Base-by-base conservation (phyloP, 345 rosid genomes). In the Eutrema yunnanense region DNA sequence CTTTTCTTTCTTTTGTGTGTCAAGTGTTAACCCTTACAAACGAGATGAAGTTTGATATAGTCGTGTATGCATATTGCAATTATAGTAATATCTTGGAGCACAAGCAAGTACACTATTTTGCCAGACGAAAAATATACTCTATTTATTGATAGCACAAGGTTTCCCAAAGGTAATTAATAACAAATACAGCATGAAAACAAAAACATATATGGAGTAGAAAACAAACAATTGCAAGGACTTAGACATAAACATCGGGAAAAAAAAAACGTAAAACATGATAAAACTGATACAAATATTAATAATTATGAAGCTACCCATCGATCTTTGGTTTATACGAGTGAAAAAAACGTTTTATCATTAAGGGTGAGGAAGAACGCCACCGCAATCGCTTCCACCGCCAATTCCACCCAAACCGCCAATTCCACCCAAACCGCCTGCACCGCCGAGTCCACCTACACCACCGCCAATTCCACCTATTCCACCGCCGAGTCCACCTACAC, bases 361-460 rank as follows among this genome's bases (percentile, higher is more conserved):
- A 67, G 71, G 80, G 26, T 58, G 79, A 29, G 62, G 65, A 42
- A 77, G 44, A 41, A 40, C 64, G 9, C 82, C 82, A 38, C 67
- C 74, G 14, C 75, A 81, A 52, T 77, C 81, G 49, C 83, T 79
- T 49, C 82, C 86, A 57, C 73, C 71, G 2, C 71, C 77, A 63
- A 73, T 6, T 16, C 75, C 83, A 27, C 69, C 69, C 11, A 72
- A 68, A 48, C 66, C 74, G 29, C 81, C 81, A 2, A 65, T 7
- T 29, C 78, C 82, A 9, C 82, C 79, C 10, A 26, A 14, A 3
- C 76, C 76, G 9, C 79, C 79, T 19, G 38, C 73, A 59, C 83
- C 81, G 6, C 86, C 86, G 13, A 80, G 72, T 16, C 70, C 76
- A 38, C 82, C 81, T 0, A 62, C 40, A 6, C 53, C 79, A 43